Evolutionary conservation across 306 rosid species (phyloP).

Genomic region (Arachis stenosperma): DNA sequence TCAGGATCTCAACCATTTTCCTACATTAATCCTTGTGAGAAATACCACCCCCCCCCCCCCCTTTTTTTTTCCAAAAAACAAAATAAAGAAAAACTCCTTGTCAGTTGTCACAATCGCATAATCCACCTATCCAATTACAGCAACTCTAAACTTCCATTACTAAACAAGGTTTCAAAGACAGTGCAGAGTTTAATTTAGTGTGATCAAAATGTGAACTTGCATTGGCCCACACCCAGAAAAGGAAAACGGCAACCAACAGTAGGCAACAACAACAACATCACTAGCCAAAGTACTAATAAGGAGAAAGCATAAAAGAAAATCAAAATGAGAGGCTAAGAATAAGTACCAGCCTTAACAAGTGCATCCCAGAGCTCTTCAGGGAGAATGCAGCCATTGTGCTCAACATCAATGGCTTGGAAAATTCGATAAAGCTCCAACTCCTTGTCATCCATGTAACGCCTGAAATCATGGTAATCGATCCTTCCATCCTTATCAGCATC

Average conservation of each 20-base stretch:
- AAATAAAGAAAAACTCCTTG: background rate
- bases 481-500: slow-evolving; percentile 62
- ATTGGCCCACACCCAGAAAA: slow-evolving; percentile 29
- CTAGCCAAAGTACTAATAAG: background rate
- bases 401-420: slow-evolving; percentile 63
- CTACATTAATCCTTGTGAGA: background rate
- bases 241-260: background rate
- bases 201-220: slow-evolving; percentile 7
- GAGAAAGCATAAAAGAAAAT: slow-evolving; percentile 4
- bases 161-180: slow-evolving; percentile 19
- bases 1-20: slow-evolving; percentile 16
- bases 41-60: too few relatives aligned
- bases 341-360: slow-evolving; percentile 65
- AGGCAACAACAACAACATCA: slow-evolving; percentile 17
- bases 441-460: slow-evolving; percentile 65
- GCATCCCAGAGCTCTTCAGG: slow-evolving; percentile 70
- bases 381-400: slow-evolving; percentile 60
- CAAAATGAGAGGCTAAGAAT: background rate
- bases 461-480: slow-evolving; percentile 52
- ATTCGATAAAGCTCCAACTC: slow-evolving; percentile 62
- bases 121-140: background rate
- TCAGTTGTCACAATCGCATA: slow-evolving; percentile 7
- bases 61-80: too few relatives aligned
- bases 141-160: background rate
- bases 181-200: slow-evolving; percentile 13